A percentile compares a stretch with the other conserved stretches of the same genome.
Conservation (phyloP, 2,329 filamentous ascomycete genomes). For the Pseudogymnoascus pannorum region DNA sequence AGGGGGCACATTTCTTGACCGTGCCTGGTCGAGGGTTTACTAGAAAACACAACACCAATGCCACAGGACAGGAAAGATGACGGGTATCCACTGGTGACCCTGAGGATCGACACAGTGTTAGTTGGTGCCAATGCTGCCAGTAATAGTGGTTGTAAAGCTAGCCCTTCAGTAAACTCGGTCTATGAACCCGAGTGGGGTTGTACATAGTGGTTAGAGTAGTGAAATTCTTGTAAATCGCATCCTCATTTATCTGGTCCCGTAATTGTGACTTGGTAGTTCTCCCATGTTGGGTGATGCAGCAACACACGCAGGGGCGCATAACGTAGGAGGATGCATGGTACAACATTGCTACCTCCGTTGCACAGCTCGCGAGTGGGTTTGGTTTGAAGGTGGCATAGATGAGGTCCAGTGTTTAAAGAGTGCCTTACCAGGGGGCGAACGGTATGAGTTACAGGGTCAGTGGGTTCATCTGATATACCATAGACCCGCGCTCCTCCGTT, state of each 20-base stretch:
- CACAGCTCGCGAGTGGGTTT: not conserved
- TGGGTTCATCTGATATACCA: not conserved
- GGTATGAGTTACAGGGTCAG: not conserved
- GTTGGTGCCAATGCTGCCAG: not conserved
- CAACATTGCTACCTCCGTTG: not conserved
- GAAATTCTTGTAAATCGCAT: not conserved
- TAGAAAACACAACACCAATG: not conserved
- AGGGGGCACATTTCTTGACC: not conserved
- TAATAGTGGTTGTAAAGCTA: not conserved
- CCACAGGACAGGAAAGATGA: not conserved
- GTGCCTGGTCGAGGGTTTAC: not conserved
- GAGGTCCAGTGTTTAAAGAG: not conserved
- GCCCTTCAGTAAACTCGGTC: not conserved
- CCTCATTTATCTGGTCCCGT: not conserved
- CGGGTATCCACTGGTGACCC: not conserved
- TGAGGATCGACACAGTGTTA: not conserved
- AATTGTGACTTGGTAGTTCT: not conserved
- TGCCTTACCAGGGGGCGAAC: not conserved
- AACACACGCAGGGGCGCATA: not conserved
- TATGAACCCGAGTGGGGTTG: not conserved
- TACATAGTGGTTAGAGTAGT: not conserved
- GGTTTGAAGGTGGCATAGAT: not conserved
- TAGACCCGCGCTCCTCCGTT: not conserved
- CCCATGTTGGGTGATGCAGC: not conserved
- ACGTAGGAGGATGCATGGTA: not conserved